These are phyloP conservation scores for Secale cereale DNA, from an alignment of 176 grass and related monocot genomes.

Conservation along the genomic window DNA sequence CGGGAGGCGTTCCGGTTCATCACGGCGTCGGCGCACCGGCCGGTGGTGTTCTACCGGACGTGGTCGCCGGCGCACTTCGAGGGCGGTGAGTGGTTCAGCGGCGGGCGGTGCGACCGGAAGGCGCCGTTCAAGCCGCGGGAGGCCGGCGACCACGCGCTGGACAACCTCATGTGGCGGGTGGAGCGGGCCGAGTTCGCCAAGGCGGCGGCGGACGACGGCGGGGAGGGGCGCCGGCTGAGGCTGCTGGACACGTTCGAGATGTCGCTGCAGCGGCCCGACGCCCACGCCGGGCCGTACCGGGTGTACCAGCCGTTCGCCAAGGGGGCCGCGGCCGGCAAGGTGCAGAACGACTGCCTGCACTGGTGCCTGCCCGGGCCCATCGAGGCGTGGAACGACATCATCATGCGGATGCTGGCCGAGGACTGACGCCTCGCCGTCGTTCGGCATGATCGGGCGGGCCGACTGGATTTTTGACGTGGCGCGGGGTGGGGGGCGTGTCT, in stretches of 20 bases:
- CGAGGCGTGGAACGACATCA: slow-evolving; percentile 81
- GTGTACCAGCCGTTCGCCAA: slow-evolving; percentile 58
- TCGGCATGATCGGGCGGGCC: too few relatives aligned
- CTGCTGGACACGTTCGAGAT: slow-evolving; percentile 72
- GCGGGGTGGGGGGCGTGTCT: background rate
- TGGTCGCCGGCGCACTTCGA: slow-evolving; percentile 85
- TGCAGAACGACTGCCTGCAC: slow-evolving; percentile 89
- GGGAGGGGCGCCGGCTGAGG: slow-evolving; percentile 28
- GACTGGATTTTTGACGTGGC: background rate
- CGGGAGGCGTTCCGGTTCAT: slow-evolving; percentile 55
- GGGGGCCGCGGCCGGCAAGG: background rate
- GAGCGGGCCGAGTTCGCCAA: slow-evolving; percentile 69
- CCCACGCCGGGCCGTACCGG: slow-evolving; percentile 71
- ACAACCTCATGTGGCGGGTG: slow-evolving; percentile 57
- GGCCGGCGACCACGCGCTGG: slow-evolving; percentile 28
- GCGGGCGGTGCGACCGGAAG: slow-evolving; percentile 64
- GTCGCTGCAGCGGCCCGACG: slow-evolving; percentile 70
- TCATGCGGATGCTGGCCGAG: slow-evolving; percentile 56
- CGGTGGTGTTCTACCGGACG: slow-evolving; percentile 62
- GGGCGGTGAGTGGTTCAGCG: slow-evolving; percentile 72
- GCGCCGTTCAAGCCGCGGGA: slow-evolving; percentile 56
- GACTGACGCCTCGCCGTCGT: background rate
- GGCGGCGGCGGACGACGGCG: background rate
- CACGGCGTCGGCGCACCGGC: slow-evolving; percentile 50
- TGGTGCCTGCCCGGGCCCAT: slow-evolving; percentile 88